Evolutionary conservation across 805 yeast genomes (phyloP), one percentile per base, ranked within the genome.

Genomic region (Saitoella complicata): DNA sequence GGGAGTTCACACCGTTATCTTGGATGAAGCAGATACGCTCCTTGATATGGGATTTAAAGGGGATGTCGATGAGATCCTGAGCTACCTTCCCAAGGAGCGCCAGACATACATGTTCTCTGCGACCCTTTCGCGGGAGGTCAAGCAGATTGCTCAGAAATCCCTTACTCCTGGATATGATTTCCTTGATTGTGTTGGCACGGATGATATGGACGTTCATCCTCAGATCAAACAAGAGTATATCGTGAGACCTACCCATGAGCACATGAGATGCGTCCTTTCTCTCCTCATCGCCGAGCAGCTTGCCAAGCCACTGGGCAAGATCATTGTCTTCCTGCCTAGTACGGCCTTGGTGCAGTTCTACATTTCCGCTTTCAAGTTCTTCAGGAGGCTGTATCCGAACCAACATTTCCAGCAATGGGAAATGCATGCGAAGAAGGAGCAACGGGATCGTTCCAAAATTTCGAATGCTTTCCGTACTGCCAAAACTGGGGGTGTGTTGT

Each of bases 1-100:
- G 21, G 21, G 21, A 21, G 80, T 86, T 3, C 73, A 73, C 50
- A 70, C 86, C 0, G 69, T 83, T 7, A 77, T 91, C 4, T 59
- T 91, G 38, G 98, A 88, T 60, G 98, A 88, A 63, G 97, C 97
- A 5, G 98, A 88, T 55, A 74, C 85, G 52, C 67, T 88, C 33
- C 66, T 88, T 32, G 97, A 87, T 58, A 59, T 76, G 31, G 80
- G 86, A 36, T 85, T 86, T 57, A 73, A 72, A 30, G 67, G 66
- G 38, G 86, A 85, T 39, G 75, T 83, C 38, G 74, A 77, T 38
- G 65, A 70, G 31, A 83, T 88, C 31, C 65, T 88, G 37, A 68
- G 73, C 33, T 58, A 70, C 39, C 64, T 91, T 31, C 98, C 98
- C 0, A 80, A 83, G 52, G 97, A 88, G 63, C 75, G 94, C 5